Evolutionary conservation across 306 rosid genomes (phyloP), one percentile per base, ranked within the genome.

Genomic region (Coriaria nepalensis): DNA sequence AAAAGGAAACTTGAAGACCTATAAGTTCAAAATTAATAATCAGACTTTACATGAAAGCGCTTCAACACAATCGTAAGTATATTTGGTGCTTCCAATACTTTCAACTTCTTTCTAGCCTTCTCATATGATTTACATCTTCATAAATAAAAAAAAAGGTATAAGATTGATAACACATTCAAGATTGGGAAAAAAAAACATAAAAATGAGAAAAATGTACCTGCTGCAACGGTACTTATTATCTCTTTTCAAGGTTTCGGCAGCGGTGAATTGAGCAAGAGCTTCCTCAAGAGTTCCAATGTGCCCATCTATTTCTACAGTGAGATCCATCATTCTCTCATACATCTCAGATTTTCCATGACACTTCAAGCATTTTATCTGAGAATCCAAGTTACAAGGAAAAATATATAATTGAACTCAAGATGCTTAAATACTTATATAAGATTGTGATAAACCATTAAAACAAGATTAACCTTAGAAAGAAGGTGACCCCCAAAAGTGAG

Each of bases 301-400:
- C 45, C 94, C 94, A 32, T 72, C 94, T 50, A 83, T 83, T 63
- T 79, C 94, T 51, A 83, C 88, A 44, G 85, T 73, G 36, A 83
- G 85, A 69, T 83, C 94, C 94, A 83, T 83, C 82, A 83, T 83
- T 67, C 70, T 67, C 69, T 83, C 94, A 38, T 60, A 67, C 61
- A 49, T 74, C 69, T 76, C 94, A 47, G 85, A 79, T 60, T 76
- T 83, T 8, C 74, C 85, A 47, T 63, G 60, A 75, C 94, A 83
- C 68, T 70, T 72, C 72, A 79, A 61, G 74, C 94, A 83, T 69
- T 77, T 79, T 55, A 83, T 83, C 94, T 83, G 68, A 37, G 54
- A 59, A 63, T 66, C 43, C 33, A 52, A 68, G 56, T 61, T 40
- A 41, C 40, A 65, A 58, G 38, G 51, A 33, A 47, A 14, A 20